These are phyloP conservation scores for Phytopythium montanum DNA, from an alignment of 352 stramenopile species.

Conservation along the genomic window DNA sequence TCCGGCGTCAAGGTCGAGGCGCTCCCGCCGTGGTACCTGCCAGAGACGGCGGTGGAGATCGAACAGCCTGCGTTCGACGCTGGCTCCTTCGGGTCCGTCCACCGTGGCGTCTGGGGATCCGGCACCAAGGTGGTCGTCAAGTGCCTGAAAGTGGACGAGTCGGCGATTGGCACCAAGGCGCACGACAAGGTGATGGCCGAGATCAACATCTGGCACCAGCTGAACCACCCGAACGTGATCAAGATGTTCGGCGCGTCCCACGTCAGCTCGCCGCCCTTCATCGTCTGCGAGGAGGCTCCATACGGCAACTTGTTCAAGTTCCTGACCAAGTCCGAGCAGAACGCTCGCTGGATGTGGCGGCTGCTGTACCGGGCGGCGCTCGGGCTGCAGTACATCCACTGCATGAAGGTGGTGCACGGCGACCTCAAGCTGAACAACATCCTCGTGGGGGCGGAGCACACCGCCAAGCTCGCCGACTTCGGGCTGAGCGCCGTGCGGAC, in stretches of 20 bases:
- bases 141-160: constrained; percentile 9
- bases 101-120: background rate
- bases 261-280: constrained; percentile 1
- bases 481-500: constrained; percentile 6
- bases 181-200: constrained; percentile 12
- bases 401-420: too few relatives aligned
- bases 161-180: background rate
- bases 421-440: too few relatives aligned
- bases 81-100: too few relatives aligned
- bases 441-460: too few relatives aligned
- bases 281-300: too few relatives aligned
- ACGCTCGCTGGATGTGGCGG: too few relatives aligned
- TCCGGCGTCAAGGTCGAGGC: background rate
- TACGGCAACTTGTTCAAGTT: too few relatives aligned
- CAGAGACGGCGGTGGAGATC: constrained; percentile 1
- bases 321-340: too few relatives aligned
- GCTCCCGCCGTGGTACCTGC: background rate
- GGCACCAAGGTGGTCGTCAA: constrained; percentile 25
- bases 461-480: constrained; percentile 1
- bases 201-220: constrained; percentile 13
- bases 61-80: background rate
- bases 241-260: constrained; percentile 16
- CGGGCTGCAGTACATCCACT: too few relatives aligned
- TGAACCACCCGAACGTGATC: constrained; percentile 13
- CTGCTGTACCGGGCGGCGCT: too few relatives aligned